Evolutionary conservation across 2,329 filamentous ascomycete species (phyloP).

Genomic region (Botrytis deweyae): DNA sequence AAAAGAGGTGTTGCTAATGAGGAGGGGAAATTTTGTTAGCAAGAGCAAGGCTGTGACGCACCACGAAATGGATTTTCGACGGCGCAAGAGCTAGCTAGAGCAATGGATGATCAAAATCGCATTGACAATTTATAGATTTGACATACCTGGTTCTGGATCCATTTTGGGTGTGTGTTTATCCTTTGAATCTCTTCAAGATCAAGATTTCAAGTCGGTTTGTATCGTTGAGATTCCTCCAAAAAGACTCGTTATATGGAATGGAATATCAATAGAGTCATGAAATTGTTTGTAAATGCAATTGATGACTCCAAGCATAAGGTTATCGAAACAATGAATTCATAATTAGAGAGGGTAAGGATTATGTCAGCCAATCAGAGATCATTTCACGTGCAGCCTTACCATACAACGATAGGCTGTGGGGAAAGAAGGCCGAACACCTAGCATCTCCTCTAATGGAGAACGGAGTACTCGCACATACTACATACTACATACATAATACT

Average conservation of each 20-base stretch:
- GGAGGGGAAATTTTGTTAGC: slow-evolving; percentile 25
- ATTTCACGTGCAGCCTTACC: not conserved
- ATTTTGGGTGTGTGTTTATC: not conserved
- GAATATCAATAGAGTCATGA: not conserved
- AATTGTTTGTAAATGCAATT: not conserved
- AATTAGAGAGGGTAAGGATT: not conserved
- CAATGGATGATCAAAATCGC: not conserved
- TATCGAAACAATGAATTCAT: not conserved
- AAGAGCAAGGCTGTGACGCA: slow-evolving; percentile 25
- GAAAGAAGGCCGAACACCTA: slow-evolving; percentile 9
- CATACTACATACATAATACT: not conserved
- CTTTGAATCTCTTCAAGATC: not conserved
- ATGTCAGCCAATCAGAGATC: not conserved
- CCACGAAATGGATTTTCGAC: slow-evolving; percentile 6
- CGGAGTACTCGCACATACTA: no score
- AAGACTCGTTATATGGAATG: not conserved
- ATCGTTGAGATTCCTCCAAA: not conserved
- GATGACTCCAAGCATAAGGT: slow-evolving; percentile 7
- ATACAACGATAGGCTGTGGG: slow-evolving; percentile 6
- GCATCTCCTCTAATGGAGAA: not conserved
- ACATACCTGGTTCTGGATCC: slow-evolving; percentile 16
- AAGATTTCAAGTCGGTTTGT: not conserved
- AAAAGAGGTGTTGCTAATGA: slow-evolving; percentile 26
- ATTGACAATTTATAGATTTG: not conserved
- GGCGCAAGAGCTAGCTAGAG: slow-evolving; percentile 17